These are phyloP conservation scores for Peronospora farinosa DNA, from an alignment of 352 stramenopile genomes.

Conservation along the genomic window DNA sequence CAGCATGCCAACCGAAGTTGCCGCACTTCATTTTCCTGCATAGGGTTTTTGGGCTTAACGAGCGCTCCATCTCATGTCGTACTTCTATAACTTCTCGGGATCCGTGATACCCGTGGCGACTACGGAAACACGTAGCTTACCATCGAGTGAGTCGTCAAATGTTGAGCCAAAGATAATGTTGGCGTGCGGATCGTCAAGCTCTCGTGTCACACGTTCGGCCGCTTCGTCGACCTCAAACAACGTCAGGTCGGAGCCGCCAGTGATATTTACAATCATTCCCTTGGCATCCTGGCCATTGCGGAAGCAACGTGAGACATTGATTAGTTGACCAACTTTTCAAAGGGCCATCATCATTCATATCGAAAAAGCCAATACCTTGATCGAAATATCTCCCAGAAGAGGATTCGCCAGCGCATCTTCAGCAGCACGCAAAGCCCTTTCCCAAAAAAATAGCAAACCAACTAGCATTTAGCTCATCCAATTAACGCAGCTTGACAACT, in stretches of 20 bases:
- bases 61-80: slow-evolving; percentile 1
- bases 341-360: background rate
- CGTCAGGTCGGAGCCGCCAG: slow-evolving; percentile 89
- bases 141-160: slow-evolving; percentile 74
- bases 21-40: slow-evolving; percentile 6
- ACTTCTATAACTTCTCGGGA: slow-evolving; percentile 67
- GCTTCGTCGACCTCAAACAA: slow-evolving; percentile 89
- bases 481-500: background rate
- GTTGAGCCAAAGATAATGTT: slow-evolving; percentile 88
- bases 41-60: slow-evolving; percentile 1
- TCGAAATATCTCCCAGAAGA: slow-evolving; percentile 85
- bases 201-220: slow-evolving; percentile 77
- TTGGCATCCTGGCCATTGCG: slow-evolving; percentile 63
- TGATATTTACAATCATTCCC: slow-evolving; percentile 94
- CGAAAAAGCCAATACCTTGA: slow-evolving; percentile 39
- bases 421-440: slow-evolving; percentile 67
- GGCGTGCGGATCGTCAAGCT: slow-evolving; percentile 81
- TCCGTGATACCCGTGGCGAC: slow-evolving; percentile 84
- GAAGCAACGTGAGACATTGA: slow-evolving; percentile 1
- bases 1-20: slow-evolving; percentile 4
- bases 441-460: slow-evolving; percentile 2
- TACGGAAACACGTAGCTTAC: slow-evolving; percentile 81
- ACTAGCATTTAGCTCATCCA: slow-evolving; percentile 5
- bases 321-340: too few relatives aligned
- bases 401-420: slow-evolving; percentile 84